These are phyloP conservation scores for Angomonas ambiguus DNA, from an alignment of 208 protist species.

Conservation along the genomic window DNA sequence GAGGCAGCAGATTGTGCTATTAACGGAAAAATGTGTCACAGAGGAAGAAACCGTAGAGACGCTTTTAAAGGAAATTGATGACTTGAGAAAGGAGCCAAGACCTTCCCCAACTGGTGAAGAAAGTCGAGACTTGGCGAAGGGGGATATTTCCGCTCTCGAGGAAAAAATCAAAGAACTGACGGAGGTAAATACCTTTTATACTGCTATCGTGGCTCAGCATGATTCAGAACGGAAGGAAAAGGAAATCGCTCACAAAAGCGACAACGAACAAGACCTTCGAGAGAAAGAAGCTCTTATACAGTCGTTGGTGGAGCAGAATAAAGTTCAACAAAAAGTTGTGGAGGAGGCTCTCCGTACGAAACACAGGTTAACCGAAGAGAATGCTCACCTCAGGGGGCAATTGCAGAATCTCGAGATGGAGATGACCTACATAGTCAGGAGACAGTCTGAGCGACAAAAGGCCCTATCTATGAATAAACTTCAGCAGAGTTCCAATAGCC, in stretches of 20 bases:
- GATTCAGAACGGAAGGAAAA: conserved; percentile 48
- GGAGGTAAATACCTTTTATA: conserved; percentile 81
- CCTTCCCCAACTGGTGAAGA: not conserved
- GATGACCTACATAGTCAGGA: not conserved
- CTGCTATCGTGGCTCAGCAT: conserved; percentile 68
- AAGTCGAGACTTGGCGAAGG: conserved; percentile 22
- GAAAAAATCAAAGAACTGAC: conserved; percentile 60
- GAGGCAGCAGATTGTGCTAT: conserved; percentile 36
- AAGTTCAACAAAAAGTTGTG: conserved; percentile 33
- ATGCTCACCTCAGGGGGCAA: not conserved
- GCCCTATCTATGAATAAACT: not conserved
- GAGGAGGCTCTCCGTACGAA: not conserved
- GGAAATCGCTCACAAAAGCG: not conserved
- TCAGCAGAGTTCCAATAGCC: not conserved
- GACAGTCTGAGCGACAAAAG: not conserved
- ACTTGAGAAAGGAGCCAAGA: not conserved
- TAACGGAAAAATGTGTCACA: conserved; percentile 60
- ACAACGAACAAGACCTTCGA: not conserved
- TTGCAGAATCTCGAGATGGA: not conserved
- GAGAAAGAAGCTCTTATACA: not conserved
- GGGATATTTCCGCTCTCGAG: conserved; percentile 57
- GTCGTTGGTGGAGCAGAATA: conserved; percentile 42
- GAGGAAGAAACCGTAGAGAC: conserved; percentile 76
- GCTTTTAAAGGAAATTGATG: conserved; percentile 64
- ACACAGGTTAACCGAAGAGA: not conserved